A percentile compares a stretch with the other conserved stretches of the same genome.
Conservation (phyloP, 1,139 yeast species). For the Candida freyschussii region DNA sequence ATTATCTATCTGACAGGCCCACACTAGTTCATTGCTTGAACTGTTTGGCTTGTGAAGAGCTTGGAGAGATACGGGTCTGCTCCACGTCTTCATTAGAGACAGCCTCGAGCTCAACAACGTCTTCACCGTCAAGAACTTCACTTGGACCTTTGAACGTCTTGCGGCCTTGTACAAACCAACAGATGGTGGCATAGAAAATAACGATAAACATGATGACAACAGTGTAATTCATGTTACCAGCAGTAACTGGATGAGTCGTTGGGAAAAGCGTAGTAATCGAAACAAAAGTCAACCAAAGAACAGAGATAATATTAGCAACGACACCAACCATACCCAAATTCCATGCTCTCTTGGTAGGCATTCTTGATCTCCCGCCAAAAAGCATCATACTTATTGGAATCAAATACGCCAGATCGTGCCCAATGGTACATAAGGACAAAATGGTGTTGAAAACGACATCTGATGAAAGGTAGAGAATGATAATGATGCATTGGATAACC, state of each 20-base stretch:
- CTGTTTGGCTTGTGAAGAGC: neutral
- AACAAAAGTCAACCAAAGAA: slow-evolving; percentile 34
- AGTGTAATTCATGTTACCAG: slow-evolving; percentile 36
- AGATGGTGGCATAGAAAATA: slow-evolving; percentile 27
- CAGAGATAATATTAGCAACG: slow-evolving; percentile 29
- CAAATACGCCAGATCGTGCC: slow-evolving; percentile 53
- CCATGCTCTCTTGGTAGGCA: slow-evolving; percentile 45
- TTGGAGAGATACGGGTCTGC: neutral
- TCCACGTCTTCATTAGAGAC: slow-evolving; percentile 3
- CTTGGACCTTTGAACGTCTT: slow-evolving; percentile 25
- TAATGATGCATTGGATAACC: slow-evolving; percentile 39
- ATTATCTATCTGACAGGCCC: too few species aligned
- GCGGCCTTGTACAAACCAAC: slow-evolving; percentile 31
- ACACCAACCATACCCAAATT: slow-evolving; percentile 45
- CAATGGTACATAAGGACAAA: slow-evolving; percentile 49
- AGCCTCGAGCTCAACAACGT: slow-evolving; percentile 11
- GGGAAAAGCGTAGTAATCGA: slow-evolving; percentile 47
- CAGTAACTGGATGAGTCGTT: slow-evolving; percentile 29
- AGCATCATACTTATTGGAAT: slow-evolving; percentile 40
- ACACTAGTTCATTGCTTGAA: neutral
- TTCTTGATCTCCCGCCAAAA: slow-evolving; percentile 31
- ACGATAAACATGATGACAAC: slow-evolving; percentile 36
- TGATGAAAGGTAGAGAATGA: slow-evolving; percentile 51
- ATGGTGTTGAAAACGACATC: slow-evolving; percentile 53
- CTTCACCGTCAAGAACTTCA: slow-evolving; percentile 12